Evolutionary conservation across 192 early-diverging fungal species (phyloP).

Genomic region (Coemansia sp.): DNA sequence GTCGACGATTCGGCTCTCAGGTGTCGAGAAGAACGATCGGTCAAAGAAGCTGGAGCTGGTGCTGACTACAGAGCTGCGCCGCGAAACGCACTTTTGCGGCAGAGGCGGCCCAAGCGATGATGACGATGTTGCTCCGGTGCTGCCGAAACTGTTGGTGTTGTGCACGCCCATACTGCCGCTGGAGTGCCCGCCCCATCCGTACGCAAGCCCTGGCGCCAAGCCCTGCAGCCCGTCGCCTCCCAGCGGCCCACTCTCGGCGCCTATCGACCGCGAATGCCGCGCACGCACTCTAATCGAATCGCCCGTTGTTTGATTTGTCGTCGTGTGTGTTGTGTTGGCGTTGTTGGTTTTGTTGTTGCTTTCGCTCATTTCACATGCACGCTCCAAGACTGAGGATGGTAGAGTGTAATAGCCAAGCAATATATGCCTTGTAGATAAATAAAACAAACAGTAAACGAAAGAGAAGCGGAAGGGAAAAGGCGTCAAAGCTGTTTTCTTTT

Average conservation of each 20-base stretch:
- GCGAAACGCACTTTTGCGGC: slow-evolving; percentile 33
- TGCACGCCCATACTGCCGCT: slow-evolving; percentile 5
- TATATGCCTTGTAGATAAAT: too few species aligned
- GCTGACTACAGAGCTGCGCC: slow-evolving; percentile 53
- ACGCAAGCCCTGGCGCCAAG: not conserved
- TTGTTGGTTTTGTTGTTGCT: not conserved
- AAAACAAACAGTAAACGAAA: too few species aligned
- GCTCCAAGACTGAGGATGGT: not conserved
- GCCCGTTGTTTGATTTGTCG: not conserved
- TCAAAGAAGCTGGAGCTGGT: slow-evolving; percentile 55
- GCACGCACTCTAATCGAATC: not conserved
- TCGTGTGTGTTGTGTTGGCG: not conserved
- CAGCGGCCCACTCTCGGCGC: slow-evolving; percentile 4
- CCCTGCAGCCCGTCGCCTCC: slow-evolving; percentile 1
- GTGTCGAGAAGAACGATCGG: slow-evolving; percentile 53
- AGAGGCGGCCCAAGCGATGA: not conserved
- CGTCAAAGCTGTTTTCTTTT: too few species aligned
- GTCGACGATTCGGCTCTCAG: slow-evolving; percentile 46
- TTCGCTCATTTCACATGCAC: not conserved
- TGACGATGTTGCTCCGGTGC: slow-evolving; percentile 5
- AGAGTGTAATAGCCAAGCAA: too few species aligned
- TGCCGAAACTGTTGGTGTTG: not conserved
- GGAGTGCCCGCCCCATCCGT: slow-evolving; percentile 5
- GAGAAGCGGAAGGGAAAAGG: too few species aligned
- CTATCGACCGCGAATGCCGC: slow-evolving; percentile 9